phyloP scores from a whole-genome alignment of 345 rosid species.

The Brassica incana region DNA sequence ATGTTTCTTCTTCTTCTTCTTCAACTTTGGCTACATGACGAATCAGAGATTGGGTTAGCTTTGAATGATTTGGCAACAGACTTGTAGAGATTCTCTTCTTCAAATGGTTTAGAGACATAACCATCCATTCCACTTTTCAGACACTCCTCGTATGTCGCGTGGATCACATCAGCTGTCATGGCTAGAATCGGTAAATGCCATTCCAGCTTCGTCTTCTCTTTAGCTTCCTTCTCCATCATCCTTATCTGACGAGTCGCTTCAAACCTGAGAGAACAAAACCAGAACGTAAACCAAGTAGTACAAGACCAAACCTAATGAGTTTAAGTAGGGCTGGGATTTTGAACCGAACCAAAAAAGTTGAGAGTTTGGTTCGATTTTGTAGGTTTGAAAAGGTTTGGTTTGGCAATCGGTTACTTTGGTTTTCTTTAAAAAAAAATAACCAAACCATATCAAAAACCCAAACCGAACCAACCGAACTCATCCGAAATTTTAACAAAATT shows the following conservation, averaged over 20 bases:
- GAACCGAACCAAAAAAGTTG: background rate
- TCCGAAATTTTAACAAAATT: background rate
- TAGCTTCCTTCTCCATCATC: slow-evolving; percentile 69
- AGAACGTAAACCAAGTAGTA: background rate
- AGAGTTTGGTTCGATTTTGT: background rate
- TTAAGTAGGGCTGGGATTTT: background rate
- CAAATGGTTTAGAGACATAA: slow-evolving; percentile 92
- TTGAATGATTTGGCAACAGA: slow-evolving; percentile 84
- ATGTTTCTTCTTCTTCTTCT: background rate
- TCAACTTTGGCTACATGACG: slow-evolving; percentile 18
- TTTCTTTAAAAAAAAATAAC: background rate
- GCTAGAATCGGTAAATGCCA: slow-evolving; percentile 91
- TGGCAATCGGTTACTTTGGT: background rate
- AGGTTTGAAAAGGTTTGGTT: no score
- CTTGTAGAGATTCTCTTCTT: slow-evolving; percentile 89
- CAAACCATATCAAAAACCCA: background rate
- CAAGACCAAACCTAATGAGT: background rate
- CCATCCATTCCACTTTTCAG: slow-evolving; percentile 94
- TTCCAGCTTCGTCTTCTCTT: slow-evolving; percentile 48
- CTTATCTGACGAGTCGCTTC: slow-evolving; percentile 87
- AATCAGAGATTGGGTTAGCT: slow-evolving; percentile 46
- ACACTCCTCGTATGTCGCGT: slow-evolving; percentile 85
- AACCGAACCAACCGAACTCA: background rate
- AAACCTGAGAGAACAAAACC: slow-evolving; percentile 51
- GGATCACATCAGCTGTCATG: slow-evolving; percentile 98